A percentile compares a stretch with the other conserved stretches of the same genome.
phyloP scores from a whole-genome alignment of 257 asterid genomes.

The Buddleja alternifolia region DNA sequence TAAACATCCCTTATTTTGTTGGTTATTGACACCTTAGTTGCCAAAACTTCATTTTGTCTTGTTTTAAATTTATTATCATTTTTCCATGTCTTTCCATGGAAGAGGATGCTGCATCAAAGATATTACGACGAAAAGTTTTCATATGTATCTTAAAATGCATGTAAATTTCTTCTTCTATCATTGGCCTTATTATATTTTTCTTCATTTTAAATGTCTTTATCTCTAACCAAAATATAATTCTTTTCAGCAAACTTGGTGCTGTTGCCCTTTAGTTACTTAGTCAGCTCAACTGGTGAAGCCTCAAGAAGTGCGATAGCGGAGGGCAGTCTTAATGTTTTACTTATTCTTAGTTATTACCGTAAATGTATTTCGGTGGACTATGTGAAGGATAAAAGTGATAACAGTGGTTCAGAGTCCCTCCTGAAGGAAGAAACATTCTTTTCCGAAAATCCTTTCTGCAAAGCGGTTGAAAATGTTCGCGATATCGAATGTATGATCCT shows the following conservation, averaged over 20 bases:
- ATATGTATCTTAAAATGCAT: slow-evolving; percentile 16
- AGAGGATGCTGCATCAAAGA: background rate
- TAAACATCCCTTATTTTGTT: background rate
- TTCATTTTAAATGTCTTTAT: slow-evolving; percentile 26
- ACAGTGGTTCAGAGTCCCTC: slow-evolving; percentile 50
- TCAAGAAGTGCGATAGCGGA: slow-evolving; percentile 81
- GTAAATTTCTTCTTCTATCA: background rate
- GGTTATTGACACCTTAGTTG: background rate
- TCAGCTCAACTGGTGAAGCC: slow-evolving; percentile 78
- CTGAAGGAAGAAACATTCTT: slow-evolving; percentile 65
- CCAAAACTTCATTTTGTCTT: slow-evolving; percentile 4
- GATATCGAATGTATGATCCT: slow-evolving; percentile 80
- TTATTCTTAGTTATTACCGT: slow-evolving; percentile 73
- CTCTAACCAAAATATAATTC: slow-evolving; percentile 34
- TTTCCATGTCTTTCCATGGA: slow-evolving; percentile 3
- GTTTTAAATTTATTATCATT: slow-evolving; percentile 7
- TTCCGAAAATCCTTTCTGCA: slow-evolving; percentile 84
- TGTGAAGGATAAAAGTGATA: slow-evolving; percentile 55
- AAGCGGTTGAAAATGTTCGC: slow-evolving; percentile 79
- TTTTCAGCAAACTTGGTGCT: slow-evolving; percentile 88
- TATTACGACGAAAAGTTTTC: slow-evolving; percentile 10
- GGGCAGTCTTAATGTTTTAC: slow-evolving; percentile 80
- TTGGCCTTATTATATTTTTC: background rate
- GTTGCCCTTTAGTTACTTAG: slow-evolving; percentile 75
- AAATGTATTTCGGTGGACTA: slow-evolving; percentile 60